Conservation (phyloP, 2,329 filamentous ascomycete species). For the Trichoderma koningii region DNA sequence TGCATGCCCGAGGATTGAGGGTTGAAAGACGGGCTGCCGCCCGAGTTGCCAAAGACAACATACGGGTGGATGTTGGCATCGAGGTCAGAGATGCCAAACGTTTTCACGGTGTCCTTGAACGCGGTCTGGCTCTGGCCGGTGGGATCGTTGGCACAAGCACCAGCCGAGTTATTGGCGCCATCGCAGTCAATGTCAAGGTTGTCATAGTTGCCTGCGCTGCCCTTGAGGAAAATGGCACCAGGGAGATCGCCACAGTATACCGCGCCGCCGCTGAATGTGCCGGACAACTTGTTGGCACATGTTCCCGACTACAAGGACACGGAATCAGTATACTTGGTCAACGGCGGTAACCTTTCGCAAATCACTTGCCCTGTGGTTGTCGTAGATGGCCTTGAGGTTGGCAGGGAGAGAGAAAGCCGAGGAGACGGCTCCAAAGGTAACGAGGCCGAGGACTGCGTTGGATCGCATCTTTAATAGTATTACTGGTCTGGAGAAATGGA, state of each 20-base stretch:
- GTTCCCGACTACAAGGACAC: conserved; percentile 36
- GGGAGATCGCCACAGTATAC: conserved; percentile 40
- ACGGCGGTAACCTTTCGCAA: not conserved
- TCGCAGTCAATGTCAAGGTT: conserved; percentile 28
- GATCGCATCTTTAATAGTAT: conserved; percentile 20
- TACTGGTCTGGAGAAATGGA: not conserved
- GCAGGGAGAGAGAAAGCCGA: conserved; percentile 27
- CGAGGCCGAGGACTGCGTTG: conserved; percentile 21
- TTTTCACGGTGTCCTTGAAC: conserved; percentile 24
- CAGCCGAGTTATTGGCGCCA: conserved; percentile 25
- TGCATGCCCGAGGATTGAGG: conserved; percentile 13
- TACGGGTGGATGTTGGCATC: conserved; percentile 28
- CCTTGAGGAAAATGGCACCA: conserved; percentile 38
- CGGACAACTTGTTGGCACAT: conserved; percentile 32
- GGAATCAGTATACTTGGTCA: not conserved
- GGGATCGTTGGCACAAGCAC: conserved; percentile 27
- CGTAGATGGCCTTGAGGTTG: conserved; percentile 29
- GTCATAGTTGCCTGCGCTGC: conserved; percentile 27
- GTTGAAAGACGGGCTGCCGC: conserved; percentile 18
- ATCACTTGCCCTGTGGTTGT: conserved; percentile 25
- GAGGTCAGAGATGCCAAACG: conserved; percentile 24
- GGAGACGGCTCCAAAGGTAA: conserved; percentile 27
- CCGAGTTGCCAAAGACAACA: conserved; percentile 26
- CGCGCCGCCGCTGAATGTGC: conserved; percentile 26
- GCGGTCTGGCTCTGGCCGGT: conserved; percentile 25